Evolutionary conservation across 352 stramenopile species (phyloP), one percentile per base, ranked within the genome.

Genomic region (Elongisporangium undulatum): DNA sequence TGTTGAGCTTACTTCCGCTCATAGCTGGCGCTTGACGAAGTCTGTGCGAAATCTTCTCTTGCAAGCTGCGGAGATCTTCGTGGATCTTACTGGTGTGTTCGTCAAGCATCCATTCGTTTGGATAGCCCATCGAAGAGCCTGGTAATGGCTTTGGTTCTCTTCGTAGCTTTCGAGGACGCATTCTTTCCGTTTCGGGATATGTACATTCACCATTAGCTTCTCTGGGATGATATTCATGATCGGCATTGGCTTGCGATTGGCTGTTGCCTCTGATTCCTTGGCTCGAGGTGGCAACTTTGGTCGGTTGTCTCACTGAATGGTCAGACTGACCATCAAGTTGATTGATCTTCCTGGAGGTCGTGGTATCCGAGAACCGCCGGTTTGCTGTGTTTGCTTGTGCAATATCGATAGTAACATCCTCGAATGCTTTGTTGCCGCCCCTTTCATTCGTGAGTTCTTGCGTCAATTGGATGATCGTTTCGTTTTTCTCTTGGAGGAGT

Each of bases 401-500:
- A 45, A 17, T 17, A 17, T 45, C 34, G 12, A 17, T 17, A 16
- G 10, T 4, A 17, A 45, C 34, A 17, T 45, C 34, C 2, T 45
- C 34, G 34, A 45, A 17, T 45, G 34, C 9, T 17, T 45, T 45
- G 13, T 4, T 17, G 12, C 34, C 5, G 12, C 16, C 2, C 12
- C 34, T 45, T 17, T 45, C 34, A 17, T 45, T 45, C 7, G 34
- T 3, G 13, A 75, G 58, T 23, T 64, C 62, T 23, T 72, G 57
- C 10, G 64, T 75, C 48, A 89, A 66, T 24, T 67, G 63, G 15
- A 79, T 65, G 26, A 93, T 87, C 53, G 75, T 58, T 19, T 79
- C 69, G 53, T 93, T 93, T 59, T 94, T 94, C 56, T 93, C 85
- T 19, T 71, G 62, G 6, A 91, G 34, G 1, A 94, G 57, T 19